phyloP scores from a whole-genome alignment of 176 grass and related monocot genomes.

The Hordeum vulgare region DNA sequence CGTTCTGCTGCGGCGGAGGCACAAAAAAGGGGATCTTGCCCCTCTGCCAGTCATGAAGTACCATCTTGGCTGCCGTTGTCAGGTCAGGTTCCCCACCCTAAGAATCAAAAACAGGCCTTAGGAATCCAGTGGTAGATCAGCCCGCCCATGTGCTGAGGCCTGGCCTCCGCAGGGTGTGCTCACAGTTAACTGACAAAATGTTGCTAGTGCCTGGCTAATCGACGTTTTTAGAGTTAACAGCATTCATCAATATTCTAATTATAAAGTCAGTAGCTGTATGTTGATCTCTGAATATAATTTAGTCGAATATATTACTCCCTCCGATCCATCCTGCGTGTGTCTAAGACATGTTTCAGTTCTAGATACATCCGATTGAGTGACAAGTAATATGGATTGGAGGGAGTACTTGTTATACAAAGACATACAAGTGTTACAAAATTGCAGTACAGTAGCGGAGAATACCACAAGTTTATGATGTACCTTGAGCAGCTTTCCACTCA shows the following conservation, averaged over 20 bases:
- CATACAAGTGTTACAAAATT: not conserved
- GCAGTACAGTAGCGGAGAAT: not conserved
- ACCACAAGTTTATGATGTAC: constrained; percentile 29
- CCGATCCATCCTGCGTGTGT: too few species aligned
- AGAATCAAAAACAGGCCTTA: constrained; percentile 7
- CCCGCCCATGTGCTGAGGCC: not conserved
- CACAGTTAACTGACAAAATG: not conserved
- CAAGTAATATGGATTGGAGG: too few species aligned
- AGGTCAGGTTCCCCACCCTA: constrained; percentile 89
- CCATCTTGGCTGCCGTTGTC: constrained; percentile 84
- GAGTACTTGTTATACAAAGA: not conserved
- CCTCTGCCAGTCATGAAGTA: constrained; percentile 98
- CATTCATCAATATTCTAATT: not conserved
- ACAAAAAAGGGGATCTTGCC: constrained; percentile 98
- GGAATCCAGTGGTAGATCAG: not conserved
- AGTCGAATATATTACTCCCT: not conserved
- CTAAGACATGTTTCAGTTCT: too few species aligned
- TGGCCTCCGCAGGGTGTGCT: not conserved
- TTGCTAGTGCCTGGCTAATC: not conserved
- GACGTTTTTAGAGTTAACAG: not conserved
- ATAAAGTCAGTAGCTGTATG: not conserved
- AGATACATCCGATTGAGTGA: too few species aligned
- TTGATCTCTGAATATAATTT: not conserved
- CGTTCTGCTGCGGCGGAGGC: constrained; percentile 45
- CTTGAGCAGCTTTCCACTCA: constrained; percentile 85